These are phyloP conservation scores for Friedmanniomyces endolithicus DNA, from an alignment of 495 filamentous ascomycete genomes.

Conservation along the genomic window DNA sequence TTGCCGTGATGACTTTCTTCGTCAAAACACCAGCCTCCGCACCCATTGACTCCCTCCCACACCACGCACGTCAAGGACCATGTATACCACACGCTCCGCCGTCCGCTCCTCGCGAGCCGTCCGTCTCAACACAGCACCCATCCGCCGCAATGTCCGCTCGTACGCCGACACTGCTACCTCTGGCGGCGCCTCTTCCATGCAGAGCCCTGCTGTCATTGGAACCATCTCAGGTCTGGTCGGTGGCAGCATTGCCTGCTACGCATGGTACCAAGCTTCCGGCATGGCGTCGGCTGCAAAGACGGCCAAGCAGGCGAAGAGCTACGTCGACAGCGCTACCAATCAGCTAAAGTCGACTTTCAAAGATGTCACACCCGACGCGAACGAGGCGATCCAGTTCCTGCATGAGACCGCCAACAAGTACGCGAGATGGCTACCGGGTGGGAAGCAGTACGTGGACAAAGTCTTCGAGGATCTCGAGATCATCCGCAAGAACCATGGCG, in stretches of 20 bases:
- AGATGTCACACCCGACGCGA: conserved; percentile 43
- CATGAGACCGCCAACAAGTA: conserved; percentile 47
- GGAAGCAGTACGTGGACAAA: conserved; percentile 43
- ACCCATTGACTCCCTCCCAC: neutral
- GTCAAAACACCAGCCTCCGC: too few relatives aligned
- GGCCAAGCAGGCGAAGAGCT: conserved; percentile 38
- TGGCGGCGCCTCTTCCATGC: conserved; percentile 8
- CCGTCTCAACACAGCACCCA: neutral
- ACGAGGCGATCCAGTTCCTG: conserved; percentile 45
- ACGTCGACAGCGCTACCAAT: conserved; percentile 39
- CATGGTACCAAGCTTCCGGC: conserved; percentile 47
- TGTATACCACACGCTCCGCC: conserved; percentile 1
- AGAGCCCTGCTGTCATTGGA: conserved; percentile 38
- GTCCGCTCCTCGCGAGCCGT: conserved; percentile 6
- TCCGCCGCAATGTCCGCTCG: conserved; percentile 4
- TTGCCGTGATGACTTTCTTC: neutral
- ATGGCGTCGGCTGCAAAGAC: conserved; percentile 41
- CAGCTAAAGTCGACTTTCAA: conserved; percentile 32
- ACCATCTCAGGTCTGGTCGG: conserved; percentile 33
- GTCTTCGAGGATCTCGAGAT: conserved; percentile 52
- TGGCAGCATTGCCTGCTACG: conserved; percentile 36
- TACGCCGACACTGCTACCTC: neutral
- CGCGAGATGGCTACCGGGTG: conserved; percentile 55
- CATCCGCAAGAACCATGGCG: conserved; percentile 43
- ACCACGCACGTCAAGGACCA: neutral